Conservation (phyloP, 768 basidiomycete genomes). For the Amylocystis lapponica region DNA sequence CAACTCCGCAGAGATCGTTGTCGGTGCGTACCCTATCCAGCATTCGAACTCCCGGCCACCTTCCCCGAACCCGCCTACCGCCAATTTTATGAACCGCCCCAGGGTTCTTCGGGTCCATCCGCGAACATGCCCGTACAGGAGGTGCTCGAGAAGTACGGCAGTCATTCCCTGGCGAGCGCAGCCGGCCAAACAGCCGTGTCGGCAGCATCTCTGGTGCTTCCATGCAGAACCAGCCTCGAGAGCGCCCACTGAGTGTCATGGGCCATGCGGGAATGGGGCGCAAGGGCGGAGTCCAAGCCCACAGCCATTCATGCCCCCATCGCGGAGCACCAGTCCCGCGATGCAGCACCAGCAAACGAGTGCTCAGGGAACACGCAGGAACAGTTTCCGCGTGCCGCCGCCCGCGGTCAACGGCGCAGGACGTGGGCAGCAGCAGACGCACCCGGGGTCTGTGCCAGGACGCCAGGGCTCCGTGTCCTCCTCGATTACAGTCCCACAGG, state of each 20-base stretch:
- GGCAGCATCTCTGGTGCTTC: conserved; percentile 22
- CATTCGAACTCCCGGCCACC: conserved; percentile 65
- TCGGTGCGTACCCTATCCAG: conserved; percentile 78
- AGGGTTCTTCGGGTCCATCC: conserved; percentile 29
- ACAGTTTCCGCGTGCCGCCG: conserved; percentile 15
- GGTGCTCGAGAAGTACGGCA: conserved; percentile 75
- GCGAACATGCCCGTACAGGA: conserved; percentile 60
- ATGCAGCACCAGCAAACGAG: conserved; percentile 8
- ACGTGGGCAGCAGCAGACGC: conserved; percentile 8
- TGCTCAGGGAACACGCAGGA: conserved; percentile 16
- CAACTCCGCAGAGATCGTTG: conserved; percentile 68
- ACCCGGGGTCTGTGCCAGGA: no score
- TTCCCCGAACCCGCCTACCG: conserved; percentile 58
- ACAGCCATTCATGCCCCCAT: conserved; percentile 38
- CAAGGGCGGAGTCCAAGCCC: conserved; percentile 61
- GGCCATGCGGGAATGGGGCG: conserved; percentile 79
- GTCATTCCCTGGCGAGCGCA: conserved; percentile 80
- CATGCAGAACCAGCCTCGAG: conserved; percentile 26
- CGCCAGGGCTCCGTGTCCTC: conserved; percentile 30
- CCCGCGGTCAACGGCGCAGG: conserved; percentile 10
- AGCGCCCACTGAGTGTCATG: conserved; percentile 50
- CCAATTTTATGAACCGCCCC: conserved; percentile 36
- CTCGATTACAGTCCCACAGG: conserved; percentile 23
- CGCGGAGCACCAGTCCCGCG: conserved; percentile 49
- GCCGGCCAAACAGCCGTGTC: conserved; percentile 43